Evolutionary conservation across 2,329 filamentous ascomycete genomes (phyloP), one percentile per base, ranked within the genome.

Genomic region (Talaromyces sp.): DNA sequence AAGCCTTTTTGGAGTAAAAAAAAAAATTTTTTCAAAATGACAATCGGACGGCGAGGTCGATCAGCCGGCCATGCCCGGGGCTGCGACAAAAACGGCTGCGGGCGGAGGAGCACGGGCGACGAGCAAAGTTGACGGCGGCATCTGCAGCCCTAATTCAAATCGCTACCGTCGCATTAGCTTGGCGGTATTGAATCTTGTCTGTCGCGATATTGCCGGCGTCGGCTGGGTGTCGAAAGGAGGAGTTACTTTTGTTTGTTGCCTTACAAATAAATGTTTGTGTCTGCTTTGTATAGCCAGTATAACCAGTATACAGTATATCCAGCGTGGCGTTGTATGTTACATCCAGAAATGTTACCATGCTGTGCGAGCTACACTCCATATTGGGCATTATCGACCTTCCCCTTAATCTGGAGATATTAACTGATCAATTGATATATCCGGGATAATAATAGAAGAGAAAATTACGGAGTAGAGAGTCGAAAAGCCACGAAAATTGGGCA

Each of bases 131-230:
- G 43, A 21, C 43, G 43, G 43, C 43, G 43, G 43, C 55, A 55
- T 21, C 59, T 61, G 59, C 60, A 58, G 60, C 56, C 60, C 60
- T 62, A 58, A 62, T 62, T 55, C 51, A 52, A 62, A 62, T 62
- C 43, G 51, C 27, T 46, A 29, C 51, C 10, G 26, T 53, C 31
- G 26, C 51, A 29, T 32, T 32, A 29, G 21, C 43, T 24, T 24
- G 43, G n/a, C 2, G n/a, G 41, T 46, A 46, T 46, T 46, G 9
- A 11, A 21, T 19, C 43, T 46, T 24, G 43, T 21, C 21, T 24
- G 43, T 21, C 21, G 21, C 43, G 43, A 46, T 46, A 24, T 46
- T 21, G 21, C 43, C 21, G 43, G 43, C 19, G 19, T 46, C 43
- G 43, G 21, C 43, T 13, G 43, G n/a, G 38, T n/a, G 41, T 46